These are phyloP conservation scores for Kodamaea sp. DNA, from an alignment of 1,139 yeast species.

Conservation along the genomic window DNA sequence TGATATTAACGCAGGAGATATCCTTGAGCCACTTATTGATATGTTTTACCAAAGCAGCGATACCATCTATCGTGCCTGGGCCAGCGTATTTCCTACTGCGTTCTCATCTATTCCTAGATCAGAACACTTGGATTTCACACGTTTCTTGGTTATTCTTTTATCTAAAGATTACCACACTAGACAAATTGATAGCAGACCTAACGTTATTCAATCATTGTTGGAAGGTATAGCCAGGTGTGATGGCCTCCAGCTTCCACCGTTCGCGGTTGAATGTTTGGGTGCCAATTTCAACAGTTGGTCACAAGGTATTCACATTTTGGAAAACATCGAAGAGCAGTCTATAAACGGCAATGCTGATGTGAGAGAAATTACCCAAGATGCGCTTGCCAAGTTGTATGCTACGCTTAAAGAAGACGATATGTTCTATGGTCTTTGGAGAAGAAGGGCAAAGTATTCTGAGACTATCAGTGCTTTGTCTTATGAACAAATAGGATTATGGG, in stretches of 20 bases:
- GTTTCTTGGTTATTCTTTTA: slow-evolving; percentile 73
- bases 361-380: slow-evolving; percentile 86
- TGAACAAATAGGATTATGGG: slow-evolving; percentile 96
- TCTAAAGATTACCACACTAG: slow-evolving; percentile 91
- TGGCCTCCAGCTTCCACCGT: slow-evolving; percentile 87
- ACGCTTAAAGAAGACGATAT: slow-evolving; percentile 90
- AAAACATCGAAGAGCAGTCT: slow-evolving; percentile 69
- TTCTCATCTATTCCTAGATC: slow-evolving; percentile 72
- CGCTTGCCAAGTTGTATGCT: slow-evolving; percentile 85
- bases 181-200: slow-evolving; percentile 84
- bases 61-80: slow-evolving; percentile 84
- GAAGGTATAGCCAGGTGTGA: slow-evolving; percentile 79
- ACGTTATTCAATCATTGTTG: slow-evolving; percentile 80
- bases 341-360: slow-evolving; percentile 71
- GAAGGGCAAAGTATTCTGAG: slow-evolving; percentile 90
- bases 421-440: slow-evolving; percentile 97
- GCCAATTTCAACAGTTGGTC: slow-evolving; percentile 91
- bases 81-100: slow-evolving; percentile 77
- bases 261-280: slow-evolving; percentile 86
- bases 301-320: slow-evolving; percentile 79
- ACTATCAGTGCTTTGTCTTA: slow-evolving; percentile 90
- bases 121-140: slow-evolving; percentile 80
- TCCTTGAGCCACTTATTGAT: slow-evolving; percentile 73
- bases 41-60: slow-evolving; percentile 81
- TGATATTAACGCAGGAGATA: slow-evolving; percentile 54